Conservation (phyloP, 371 early-diverging fungal species). For the Saksenaea vasiformis region DNA sequence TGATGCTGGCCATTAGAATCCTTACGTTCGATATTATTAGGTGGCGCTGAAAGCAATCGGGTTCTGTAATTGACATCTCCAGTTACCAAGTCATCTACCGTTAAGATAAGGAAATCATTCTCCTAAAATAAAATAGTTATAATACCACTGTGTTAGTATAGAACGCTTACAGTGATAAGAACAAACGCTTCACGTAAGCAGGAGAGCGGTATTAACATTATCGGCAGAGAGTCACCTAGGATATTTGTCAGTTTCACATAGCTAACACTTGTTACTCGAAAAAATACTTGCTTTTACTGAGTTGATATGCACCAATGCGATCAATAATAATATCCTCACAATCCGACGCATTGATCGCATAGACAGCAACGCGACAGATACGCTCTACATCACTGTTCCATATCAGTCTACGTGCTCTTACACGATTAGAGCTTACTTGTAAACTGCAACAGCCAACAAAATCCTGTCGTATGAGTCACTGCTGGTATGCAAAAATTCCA, state of each 20-base stretch:
- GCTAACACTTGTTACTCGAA: not conserved
- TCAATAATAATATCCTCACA: constrained; percentile 27
- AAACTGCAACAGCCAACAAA: constrained; percentile 31
- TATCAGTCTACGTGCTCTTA: not conserved
- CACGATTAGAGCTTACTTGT: constrained; percentile 25
- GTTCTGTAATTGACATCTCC: constrained; percentile 41
- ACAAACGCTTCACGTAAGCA: constrained; percentile 34
- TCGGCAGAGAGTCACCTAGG: constrained; percentile 37
- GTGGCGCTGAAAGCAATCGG: constrained; percentile 21
- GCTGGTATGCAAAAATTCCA: constrained; percentile 46
- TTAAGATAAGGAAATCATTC: constrained; percentile 24
- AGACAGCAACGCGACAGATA: constrained; percentile 33
- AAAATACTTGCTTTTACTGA: constrained; percentile 29
- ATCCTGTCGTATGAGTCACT: constrained; percentile 26
- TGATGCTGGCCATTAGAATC: not conserved
- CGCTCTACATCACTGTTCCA: constrained; percentile 35
- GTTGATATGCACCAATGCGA: constrained; percentile 34
- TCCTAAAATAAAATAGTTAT: not conserved
- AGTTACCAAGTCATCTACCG: constrained; percentile 31
- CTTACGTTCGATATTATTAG: constrained; percentile 25
- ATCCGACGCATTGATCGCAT: constrained; percentile 35
- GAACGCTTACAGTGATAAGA: constrained; percentile 36
- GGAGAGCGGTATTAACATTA: constrained; percentile 36
- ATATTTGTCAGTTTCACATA: not conserved
- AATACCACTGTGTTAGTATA: not conserved